Evolutionary conservation across 116 monocot species (phyloP), one percentile per base, ranked within the genome.

Genomic region (Phalaenopsis hybrid): DNA sequence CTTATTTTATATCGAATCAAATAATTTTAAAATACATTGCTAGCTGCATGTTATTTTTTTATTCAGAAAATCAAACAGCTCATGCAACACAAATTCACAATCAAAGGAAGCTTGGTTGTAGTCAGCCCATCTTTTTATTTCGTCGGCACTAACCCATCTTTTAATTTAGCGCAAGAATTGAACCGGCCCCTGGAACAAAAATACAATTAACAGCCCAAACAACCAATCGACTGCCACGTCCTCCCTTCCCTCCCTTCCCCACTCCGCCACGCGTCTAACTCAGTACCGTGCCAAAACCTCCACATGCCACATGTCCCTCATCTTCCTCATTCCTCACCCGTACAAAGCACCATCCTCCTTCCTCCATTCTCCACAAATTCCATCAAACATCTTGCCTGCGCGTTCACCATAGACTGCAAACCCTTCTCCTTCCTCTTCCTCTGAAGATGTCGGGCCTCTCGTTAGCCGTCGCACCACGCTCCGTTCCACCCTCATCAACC

Each of bases 401-500:
- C 10, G 25, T 15, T 5, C n/a, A 18, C 7, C 21, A 65, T 28
- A 25, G 6, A 65, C 73, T 34, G 5, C 73, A 73, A 28, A 28
- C 28, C 28, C 28, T 28, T 28, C 28, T 28, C 28, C 80, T 16
- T 51, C 43, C 50, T 10, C 37, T 75, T 25, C 18, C 37, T 34
- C 52, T 67, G 79, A 82, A 46, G 10, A 94, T 94, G 94, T 94
- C 92, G 16, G 94, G 92, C 25, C 84, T 92, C 21, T 90, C 92
- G 2, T 83, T 92, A 8, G 90, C 92, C 25, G 88, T 88, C 0
- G 92, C 75, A 6, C 48, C 78, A 15, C 59, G 52, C 55, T 37
- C 76, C 17, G 76, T 0, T 59, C 20, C 75, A 13, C 55, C 55
- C 12, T 15, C 55, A 55, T 15, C 55, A 55, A 55, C 3, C 55